A percentile compares a stretch with the other conserved stretches of the same genome.
Conservation (phyloP, 2,329 filamentous ascomycete genomes). For the Ceratocystis destructans region DNA sequence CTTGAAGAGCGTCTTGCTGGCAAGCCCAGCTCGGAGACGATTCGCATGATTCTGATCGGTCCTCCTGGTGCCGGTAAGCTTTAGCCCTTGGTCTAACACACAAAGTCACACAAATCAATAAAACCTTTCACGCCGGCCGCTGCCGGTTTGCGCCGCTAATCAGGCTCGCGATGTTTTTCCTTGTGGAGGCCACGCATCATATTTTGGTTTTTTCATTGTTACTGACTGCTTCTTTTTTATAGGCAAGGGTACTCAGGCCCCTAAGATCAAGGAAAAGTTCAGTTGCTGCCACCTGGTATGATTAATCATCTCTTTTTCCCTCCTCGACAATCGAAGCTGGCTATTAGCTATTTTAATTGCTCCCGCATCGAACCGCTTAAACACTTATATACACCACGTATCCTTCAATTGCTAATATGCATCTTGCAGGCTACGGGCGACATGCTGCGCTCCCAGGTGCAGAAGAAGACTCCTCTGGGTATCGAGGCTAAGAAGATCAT, state of each 20-base stretch:
- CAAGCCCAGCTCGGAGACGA: slow-evolving; percentile 44
- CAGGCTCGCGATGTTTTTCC: not conserved
- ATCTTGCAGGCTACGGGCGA: slow-evolving; percentile 77
- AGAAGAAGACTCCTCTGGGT: slow-evolving; percentile 89
- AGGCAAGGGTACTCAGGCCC: slow-evolving; percentile 99
- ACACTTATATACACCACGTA: not conserved
- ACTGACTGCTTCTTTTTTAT: slow-evolving; percentile 17
- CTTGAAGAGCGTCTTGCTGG: slow-evolving; percentile 62
- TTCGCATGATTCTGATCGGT: slow-evolving; percentile 96
- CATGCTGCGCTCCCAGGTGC: slow-evolving; percentile 96
- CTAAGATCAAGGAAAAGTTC: slow-evolving; percentile 96
- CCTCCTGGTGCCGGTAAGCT: slow-evolving; percentile 85
- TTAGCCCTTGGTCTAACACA: not conserved
- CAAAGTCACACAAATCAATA: not conserved
- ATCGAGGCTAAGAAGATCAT: slow-evolving; percentile 99
- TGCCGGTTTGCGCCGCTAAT: not conserved
- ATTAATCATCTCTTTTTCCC: slow-evolving; percentile 12
- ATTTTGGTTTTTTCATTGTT: slow-evolving; percentile 3
- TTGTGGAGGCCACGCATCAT: not conserved
- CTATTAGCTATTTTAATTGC: not conserved
- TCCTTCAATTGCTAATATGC: slow-evolving; percentile 18
- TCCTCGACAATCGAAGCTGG: not conserved
- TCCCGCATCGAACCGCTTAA: not conserved
- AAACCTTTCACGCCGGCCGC: not conserved
- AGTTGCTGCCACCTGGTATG: slow-evolving; percentile 91